phyloP scores from a whole-genome alignment of 305 asterid genomes.

The Salvia sclarea region DNA sequence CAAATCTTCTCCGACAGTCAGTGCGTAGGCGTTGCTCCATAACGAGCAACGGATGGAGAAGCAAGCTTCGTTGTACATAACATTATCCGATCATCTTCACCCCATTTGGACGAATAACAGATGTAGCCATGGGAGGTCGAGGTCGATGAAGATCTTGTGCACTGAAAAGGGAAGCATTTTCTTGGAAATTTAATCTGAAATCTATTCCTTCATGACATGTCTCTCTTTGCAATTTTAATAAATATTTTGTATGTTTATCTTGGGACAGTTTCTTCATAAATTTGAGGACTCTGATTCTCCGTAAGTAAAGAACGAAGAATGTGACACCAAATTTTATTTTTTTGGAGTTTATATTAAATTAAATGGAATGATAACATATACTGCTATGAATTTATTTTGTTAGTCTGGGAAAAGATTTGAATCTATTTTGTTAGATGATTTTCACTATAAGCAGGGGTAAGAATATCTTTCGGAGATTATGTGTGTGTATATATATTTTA shows the following conservation, averaged over 20 bases:
- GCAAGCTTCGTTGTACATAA: constrained; percentile 31
- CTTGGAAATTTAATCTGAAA: constrained; percentile 18
- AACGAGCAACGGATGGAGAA: neutral
- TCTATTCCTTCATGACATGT: constrained; percentile 28
- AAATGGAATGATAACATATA: neutral
- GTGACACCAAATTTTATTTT: too few species aligned
- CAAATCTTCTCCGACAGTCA: constrained; percentile 39
- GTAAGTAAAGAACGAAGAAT: constrained; percentile 7
- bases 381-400: neutral
- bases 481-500: too few species aligned
- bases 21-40: too few species aligned
- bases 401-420: neutral
- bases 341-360: neutral
- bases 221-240: constrained; percentile 20
- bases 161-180: constrained; percentile 4
- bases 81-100: constrained; percentile 5
- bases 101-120: too few species aligned
- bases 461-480: too few species aligned
- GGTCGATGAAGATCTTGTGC: constrained; percentile 16
- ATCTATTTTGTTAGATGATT: too few species aligned
- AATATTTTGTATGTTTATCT: constrained; percentile 17
- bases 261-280: constrained; percentile 15
- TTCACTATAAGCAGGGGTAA: too few species aligned
- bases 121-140: neutral
- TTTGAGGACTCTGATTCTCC: constrained; percentile 14